A percentile compares a stretch with the other conserved stretches of the same genome.
Conservation (phyloP, 176 grass and related monocot species). For the Tuctoria greenei region DNA sequence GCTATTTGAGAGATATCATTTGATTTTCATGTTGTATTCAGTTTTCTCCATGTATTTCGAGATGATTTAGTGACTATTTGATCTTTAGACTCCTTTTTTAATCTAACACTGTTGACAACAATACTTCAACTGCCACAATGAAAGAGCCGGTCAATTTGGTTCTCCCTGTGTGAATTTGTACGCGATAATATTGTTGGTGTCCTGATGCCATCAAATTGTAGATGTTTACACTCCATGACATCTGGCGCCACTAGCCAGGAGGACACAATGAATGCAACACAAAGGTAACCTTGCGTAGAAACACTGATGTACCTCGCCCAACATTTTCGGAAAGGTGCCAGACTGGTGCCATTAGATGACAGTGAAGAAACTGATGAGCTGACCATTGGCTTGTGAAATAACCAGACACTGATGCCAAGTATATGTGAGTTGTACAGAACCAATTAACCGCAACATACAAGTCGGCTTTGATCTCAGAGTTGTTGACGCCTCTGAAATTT, state of each 20-base stretch:
- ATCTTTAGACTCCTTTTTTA: no score
- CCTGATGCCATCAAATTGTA: slow-evolving; percentile 7
- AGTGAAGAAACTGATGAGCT: slow-evolving; percentile 28
- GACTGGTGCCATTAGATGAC: slow-evolving; percentile 26
- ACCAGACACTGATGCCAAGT: slow-evolving; percentile 26
- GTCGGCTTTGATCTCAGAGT: slow-evolving; percentile 24
- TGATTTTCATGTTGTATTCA: no score
- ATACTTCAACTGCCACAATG: slow-evolving; percentile 51
- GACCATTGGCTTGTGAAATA: slow-evolving; percentile 19
- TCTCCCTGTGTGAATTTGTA: slow-evolving; percentile 43
- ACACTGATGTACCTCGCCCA: background rate
- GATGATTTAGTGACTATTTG: no score
- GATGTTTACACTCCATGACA: slow-evolving; percentile 9
- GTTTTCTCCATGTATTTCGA: no score
- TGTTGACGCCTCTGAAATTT: slow-evolving; percentile 22
- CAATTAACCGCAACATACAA: slow-evolving; percentile 36
- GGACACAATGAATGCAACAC: slow-evolving; percentile 16
- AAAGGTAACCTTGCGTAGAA: slow-evolving; percentile 11
- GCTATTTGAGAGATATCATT: no score
- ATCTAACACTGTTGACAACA: slow-evolving; percentile 57
- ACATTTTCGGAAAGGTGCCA: slow-evolving; percentile 9
- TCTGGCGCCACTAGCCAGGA: slow-evolving; percentile 6
- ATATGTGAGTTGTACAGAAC: slow-evolving; percentile 30
- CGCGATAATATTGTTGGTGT: slow-evolving; percentile 21
- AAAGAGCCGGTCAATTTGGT: slow-evolving; percentile 51